Percentiles rank a stretch among this genome's conserved stretches.
phyloP scores from a whole-genome alignment of 805 yeast genomes.

The Hanseniaspora lachancei region DNA sequence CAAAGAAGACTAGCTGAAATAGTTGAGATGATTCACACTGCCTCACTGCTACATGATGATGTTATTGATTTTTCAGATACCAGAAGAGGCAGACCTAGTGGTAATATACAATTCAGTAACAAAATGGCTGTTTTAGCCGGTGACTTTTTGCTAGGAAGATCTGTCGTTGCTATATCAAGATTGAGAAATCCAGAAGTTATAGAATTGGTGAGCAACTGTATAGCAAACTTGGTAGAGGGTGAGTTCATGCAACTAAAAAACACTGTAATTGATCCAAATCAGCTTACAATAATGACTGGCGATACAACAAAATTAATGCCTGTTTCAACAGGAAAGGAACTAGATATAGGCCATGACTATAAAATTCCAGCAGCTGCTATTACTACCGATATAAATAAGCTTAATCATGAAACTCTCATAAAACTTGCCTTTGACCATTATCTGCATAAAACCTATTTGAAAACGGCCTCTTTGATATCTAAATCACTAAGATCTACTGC shows the following conservation, averaged over 20 bases:
- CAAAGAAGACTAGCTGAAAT: conserved; percentile 93
- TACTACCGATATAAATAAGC: conserved; percentile 10
- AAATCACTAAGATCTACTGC: conserved; percentile 90
- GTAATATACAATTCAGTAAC: conserved; percentile 86
- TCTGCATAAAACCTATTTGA: conserved; percentile 84
- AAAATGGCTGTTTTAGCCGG: conserved; percentile 97
- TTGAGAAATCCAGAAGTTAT: conserved; percentile 93
- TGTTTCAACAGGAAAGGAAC: conserved; percentile 47
- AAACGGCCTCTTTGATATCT: conserved; percentile 88
- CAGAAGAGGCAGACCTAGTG: conserved; percentile 80
- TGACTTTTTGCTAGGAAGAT: conserved; percentile 87
- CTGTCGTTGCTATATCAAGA: conserved; percentile 89
- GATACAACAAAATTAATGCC: conserved; percentile 31
- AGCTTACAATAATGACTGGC: conserved; percentile 23
- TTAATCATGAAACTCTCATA: conserved; percentile 45
- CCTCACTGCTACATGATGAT: conserved; percentile 88
- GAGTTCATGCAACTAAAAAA: conserved; percentile 97
- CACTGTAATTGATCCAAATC: conserved; percentile 53
- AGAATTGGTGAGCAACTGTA: conserved; percentile 86
- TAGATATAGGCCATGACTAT: conserved; percentile 47
- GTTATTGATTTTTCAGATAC: conserved; percentile 85
- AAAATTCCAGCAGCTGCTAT: conserved; percentile 26
- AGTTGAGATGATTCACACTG: conserved; percentile 97
- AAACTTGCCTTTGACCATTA: conserved; percentile 90
- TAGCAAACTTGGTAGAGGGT: conserved; percentile 94